Base-by-base conservation (phyloP, 2,329 filamentous ascomycete genomes). In the Penicillium capsulatum region DNA sequence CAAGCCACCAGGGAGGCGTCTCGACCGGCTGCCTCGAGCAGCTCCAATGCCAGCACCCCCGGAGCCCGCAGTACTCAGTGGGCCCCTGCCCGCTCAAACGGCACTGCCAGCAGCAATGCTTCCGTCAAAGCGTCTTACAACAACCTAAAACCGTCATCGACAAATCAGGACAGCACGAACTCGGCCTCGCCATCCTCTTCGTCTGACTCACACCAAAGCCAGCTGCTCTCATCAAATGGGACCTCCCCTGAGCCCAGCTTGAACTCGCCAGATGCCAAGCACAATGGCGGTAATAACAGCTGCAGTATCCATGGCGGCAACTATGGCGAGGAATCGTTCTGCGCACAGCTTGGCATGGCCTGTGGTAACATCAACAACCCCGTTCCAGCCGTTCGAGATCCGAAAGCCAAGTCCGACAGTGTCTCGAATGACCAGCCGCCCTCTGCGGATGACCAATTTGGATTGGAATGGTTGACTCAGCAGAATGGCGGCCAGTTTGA, bases 401-500 rank as follows among this genome's bases (percentile, higher is more conserved):
- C 38, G 35, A 48, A 47, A 22, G 19, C 36, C 32, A 58, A 57
- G 38, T 53, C 59, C 42, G 53, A 53, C 40, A 61, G 55, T 48
- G 46, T 49, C 20, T 53, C 61, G n/a, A 59, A 54, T 30, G 55
- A 55, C 14, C 55, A 59, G 19, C 37, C 48, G 8, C 29, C 38
- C 17, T 32, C 45, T 4, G 27, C 19, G 1, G 48, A 55, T 3
- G 45, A 47, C 14, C 22, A 50, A 6, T 43, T 54, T 40, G 66
- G 61, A 10, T 54, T 70, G 54, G 83, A 86, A 60, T 90, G 84
- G 79, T 72, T 92, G 34, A 77, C 81, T 27, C 82, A 84, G 54
- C 86, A 94, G 61, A 91, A 89, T 55, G 83, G 83, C 41, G 86
- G 86, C 40, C 81, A 85, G 48, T 96, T 97, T 56, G 90, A 97